phyloP scores from a whole-genome alignment of 495 filamentous ascomycete species.

The Hypoxylon fragiforme region DNA sequence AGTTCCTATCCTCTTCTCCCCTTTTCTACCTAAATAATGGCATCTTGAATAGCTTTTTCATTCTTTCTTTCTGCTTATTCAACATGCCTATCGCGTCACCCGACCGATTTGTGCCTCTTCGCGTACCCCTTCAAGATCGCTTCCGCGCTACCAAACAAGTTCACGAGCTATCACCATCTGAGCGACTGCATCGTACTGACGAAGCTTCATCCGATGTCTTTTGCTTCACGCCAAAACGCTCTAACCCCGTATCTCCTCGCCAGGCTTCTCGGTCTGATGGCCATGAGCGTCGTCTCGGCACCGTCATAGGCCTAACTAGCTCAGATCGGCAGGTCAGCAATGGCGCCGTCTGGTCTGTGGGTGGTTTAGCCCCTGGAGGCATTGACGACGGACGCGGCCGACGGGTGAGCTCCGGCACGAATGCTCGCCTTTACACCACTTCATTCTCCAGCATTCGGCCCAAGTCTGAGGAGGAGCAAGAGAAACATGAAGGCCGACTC shows the following conservation, averaged over 20 bases:
- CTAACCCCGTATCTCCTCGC: slow-evolving; percentile 39
- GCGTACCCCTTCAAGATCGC: slow-evolving; percentile 52
- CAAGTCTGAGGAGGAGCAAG: slow-evolving; percentile 52
- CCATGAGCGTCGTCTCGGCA: slow-evolving; percentile 40
- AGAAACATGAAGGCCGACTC: slow-evolving; percentile 73
- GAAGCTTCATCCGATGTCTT: slow-evolving; percentile 69
- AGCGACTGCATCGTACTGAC: slow-evolving; percentile 63
- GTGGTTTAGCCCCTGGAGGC: slow-evolving; percentile 63
- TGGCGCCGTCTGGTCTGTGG: slow-evolving; percentile 81
- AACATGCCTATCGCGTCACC: slow-evolving; percentile 44
- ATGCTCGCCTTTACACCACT: slow-evolving; percentile 73
- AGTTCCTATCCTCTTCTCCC: slow-evolving; percentile 9
- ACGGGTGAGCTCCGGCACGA: slow-evolving; percentile 67
- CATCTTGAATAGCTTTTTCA: slow-evolving; percentile 33
- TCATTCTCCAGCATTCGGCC: slow-evolving; percentile 57
- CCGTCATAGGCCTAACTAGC: slow-evolving; percentile 41
- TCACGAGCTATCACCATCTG: slow-evolving; percentile 60
- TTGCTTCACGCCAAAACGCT: slow-evolving; percentile 48
- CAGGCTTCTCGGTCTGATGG: slow-evolving; percentile 38
- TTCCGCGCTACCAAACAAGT: slow-evolving; percentile 68
- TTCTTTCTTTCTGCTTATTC: slow-evolving; percentile 35
- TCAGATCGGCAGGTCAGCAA: slow-evolving; percentile 58
- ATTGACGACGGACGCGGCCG: slow-evolving; percentile 65
- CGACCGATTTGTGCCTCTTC: slow-evolving; percentile 72
- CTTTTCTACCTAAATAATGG: slow-evolving; percentile 26